phyloP scores from a whole-genome alignment of 129 eudicot genomes.

The Escallonia herrerae region DNA sequence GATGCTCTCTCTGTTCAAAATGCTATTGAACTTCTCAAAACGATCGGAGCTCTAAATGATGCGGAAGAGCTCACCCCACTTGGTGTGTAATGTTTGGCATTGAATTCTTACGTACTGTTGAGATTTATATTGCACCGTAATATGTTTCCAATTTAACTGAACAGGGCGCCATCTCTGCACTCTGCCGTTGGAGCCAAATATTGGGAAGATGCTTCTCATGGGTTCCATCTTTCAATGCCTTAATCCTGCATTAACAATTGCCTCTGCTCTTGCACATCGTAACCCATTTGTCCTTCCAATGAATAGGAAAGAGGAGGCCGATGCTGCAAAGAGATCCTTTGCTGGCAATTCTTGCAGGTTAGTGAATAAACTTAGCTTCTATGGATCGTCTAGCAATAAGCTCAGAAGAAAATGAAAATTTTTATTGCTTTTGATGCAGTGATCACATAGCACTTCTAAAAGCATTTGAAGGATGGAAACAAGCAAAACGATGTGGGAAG shows the following conservation, averaged over 20 bases:
- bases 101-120: background rate
- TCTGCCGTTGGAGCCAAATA: slow-evolving; percentile 93
- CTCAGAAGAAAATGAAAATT: background rate
- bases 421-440: slow-evolving; percentile 35
- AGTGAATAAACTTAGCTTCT: background rate
- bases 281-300: slow-evolving; percentile 94
- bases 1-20: slow-evolving; percentile 85
- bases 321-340: slow-evolving; percentile 89
- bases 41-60: slow-evolving; percentile 91
- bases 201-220: slow-evolving; percentile 98
- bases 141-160: background rate
- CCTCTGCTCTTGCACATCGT: slow-evolving; percentile 91
- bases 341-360: slow-evolving; percentile 99
- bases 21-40: slow-evolving; percentile 92
- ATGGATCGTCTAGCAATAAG: background rate
- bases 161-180: slow-evolving; percentile 92
- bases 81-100: slow-evolving; percentile 34
- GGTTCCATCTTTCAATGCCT: slow-evolving; percentile 93
- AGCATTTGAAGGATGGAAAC: slow-evolving; percentile 96
- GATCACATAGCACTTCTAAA: slow-evolving; percentile 94
- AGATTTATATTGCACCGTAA: no score
- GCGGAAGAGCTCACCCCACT: slow-evolving; percentile 92
- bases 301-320: slow-evolving; percentile 87
- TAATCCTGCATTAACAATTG: slow-evolving; percentile 82
- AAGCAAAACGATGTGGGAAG: slow-evolving; percentile 64